phyloP scores from a whole-genome alignment of 2,329 filamentous ascomycete genomes.

The Pseudogymnoascus sp. region DNA sequence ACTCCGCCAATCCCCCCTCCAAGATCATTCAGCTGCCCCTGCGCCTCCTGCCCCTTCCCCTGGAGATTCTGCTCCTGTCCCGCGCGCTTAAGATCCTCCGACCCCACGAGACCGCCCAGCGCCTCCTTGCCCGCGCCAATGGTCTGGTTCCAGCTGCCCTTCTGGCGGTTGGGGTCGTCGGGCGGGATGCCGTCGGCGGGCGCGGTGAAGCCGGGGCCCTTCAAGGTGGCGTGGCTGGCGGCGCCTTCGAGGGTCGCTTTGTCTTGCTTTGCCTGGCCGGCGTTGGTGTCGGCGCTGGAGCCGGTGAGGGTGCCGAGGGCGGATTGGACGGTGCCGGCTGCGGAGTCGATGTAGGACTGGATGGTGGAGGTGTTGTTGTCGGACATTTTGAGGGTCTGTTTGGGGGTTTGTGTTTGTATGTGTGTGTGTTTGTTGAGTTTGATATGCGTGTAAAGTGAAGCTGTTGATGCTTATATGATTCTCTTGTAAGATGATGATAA shows the following conservation, averaged over 20 bases:
- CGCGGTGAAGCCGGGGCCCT: conserved; percentile 65
- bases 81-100: conserved; percentile 65
- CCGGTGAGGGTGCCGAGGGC: conserved; percentile 68
- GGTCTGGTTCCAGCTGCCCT: conserved; percentile 82
- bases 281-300: conserved; percentile 49
- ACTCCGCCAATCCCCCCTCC: conserved; percentile 58
- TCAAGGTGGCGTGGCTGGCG: conserved; percentile 67
- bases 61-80: conserved; percentile 73
- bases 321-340: conserved; percentile 66
- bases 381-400: conserved; percentile 36
- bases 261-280: conserved; percentile 47
- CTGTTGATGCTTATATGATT: conserved; percentile 10
- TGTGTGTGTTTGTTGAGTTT: conserved; percentile 9
- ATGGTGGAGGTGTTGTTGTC: conserved; percentile 61
- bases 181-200: conserved; percentile 62
- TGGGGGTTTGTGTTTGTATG: conserved; percentile 10
- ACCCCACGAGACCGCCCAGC: conserved; percentile 68
- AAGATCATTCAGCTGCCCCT: conserved; percentile 72
- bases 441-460: conserved; percentile 5
- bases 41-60: conserved; percentile 75
- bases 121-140: conserved; percentile 80
- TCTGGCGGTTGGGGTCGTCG: conserved; percentile 65
- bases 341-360: conserved; percentile 69
- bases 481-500: background rate
- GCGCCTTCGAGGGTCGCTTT: conserved; percentile 62